These are phyloP conservation scores for Auxenochlorella protothecoides DNA, from an alignment of 139 green algal genomes.

Conservation along the genomic window DNA sequence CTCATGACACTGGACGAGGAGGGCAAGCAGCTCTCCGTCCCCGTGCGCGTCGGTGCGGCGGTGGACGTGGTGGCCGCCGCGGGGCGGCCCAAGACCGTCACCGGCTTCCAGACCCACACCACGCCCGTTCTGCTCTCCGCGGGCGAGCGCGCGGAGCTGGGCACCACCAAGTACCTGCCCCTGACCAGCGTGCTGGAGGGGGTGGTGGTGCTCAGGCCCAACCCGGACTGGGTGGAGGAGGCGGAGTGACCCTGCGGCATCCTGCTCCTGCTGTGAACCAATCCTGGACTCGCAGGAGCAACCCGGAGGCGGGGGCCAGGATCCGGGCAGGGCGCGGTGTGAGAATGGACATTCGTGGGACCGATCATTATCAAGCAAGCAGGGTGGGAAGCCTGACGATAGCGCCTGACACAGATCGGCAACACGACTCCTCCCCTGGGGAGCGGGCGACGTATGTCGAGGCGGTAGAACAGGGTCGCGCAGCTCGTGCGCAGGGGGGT, in stretches of 20 bases:
- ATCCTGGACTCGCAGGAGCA: no score
- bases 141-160: constrained; percentile 92
- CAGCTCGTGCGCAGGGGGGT: no score
- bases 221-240: constrained; percentile 89
- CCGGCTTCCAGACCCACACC: constrained; percentile 94
- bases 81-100: constrained; percentile 96
- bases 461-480: no score
- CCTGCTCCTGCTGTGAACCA: no score
- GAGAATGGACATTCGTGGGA: not conserved
- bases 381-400: no score
- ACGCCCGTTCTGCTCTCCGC: constrained; percentile 87
- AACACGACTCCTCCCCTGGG: no score
- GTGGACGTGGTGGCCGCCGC: constrained; percentile 95
- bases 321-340: no score
- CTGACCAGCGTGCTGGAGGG: constrained; percentile 75
- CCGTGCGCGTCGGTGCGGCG: constrained; percentile 85
- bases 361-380: not conserved
- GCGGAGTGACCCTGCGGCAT: constrained; percentile 6
- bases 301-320: no score
- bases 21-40: constrained; percentile 68
- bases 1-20: constrained; percentile 90
- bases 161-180: constrained; percentile 87
- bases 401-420: no score
- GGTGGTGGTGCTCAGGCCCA: constrained; percentile 85
- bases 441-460: no score